Evolutionary conservation across 1,284 basidiomycete genomes (phyloP).

Genomic region (Ganoderma sinense): DNA sequence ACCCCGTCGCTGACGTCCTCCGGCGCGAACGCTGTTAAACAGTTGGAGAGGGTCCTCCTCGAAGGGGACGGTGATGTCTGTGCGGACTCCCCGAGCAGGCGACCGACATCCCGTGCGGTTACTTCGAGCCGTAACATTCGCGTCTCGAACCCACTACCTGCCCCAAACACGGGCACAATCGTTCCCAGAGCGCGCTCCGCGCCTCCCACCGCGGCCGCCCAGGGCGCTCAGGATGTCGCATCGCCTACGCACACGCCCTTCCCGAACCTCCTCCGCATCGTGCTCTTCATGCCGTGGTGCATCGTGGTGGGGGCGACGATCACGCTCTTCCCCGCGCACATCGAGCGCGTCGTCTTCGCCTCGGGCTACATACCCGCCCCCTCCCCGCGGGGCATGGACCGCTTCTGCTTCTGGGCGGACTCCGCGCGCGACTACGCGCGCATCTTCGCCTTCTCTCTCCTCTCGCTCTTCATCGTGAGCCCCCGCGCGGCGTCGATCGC

Average conservation of each 20-base stretch:
- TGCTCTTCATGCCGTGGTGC: conserved; percentile 58
- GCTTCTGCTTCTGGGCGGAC: conserved; percentile 54
- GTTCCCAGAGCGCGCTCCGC: neutral
- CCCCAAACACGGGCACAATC: neutral
- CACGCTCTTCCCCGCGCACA: conserved; percentile 47
- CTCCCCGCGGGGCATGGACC: conserved; percentile 45
- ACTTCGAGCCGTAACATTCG: neutral
- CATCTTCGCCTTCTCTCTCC: conserved; percentile 47
- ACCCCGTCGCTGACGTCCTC: neutral
- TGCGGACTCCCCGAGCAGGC: neutral
- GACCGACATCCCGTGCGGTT: neutral
- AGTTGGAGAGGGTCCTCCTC: neutral
- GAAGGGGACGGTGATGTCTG: neutral
- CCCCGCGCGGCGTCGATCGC: conserved; percentile 29
- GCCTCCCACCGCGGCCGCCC: neutral
- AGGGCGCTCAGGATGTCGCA: neutral
- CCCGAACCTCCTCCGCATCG: conserved; percentile 23
- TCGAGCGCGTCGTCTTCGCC: conserved; percentile 49
- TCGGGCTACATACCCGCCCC: conserved; percentile 42
- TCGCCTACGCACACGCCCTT: neutral
- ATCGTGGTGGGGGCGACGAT: conserved; percentile 52
- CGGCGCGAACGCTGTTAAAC: neutral
- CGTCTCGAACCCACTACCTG: neutral
- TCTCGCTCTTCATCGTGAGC: conserved; percentile 40
- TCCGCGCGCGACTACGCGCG: conserved; percentile 49